Evolutionary conservation across 768 basidiomycete genomes (phyloP), one percentile per base, ranked within the genome.

Genomic region (Arthromyces matolae): DNA sequence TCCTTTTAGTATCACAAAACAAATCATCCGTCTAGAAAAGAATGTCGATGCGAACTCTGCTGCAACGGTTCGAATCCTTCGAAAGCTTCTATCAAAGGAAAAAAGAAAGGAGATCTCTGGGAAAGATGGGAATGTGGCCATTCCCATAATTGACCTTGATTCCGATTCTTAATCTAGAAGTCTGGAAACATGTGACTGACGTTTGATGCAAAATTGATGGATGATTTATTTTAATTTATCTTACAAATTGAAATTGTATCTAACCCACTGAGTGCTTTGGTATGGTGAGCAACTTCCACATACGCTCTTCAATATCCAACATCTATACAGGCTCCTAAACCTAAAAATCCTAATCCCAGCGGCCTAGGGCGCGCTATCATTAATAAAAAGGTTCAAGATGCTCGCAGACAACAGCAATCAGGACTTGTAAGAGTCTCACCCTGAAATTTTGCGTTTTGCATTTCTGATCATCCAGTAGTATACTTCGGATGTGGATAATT

Each of bases 341-440:
- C 73, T 33, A 78, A 72, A 63, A 78, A 83, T 57, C 73, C 61
- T 14, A 89, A 89, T 63, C 73, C 84, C 0, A 86, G 84, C 53
- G 96, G 96, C 12, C 76, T 99, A 22, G 96, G 96, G 27, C 79
- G 91, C 51, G 94, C 96, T 22, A 92, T 99, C 62, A 96, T 97
- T 63, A 98, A 99, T 60, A 83, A 82, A 55, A 84, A 87, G 68
- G 79, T 79, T 14, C 89, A 89, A 63, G 89, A 90, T 71, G 84
- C 86, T 24, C 75, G 75, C 33, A 70, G 65, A 55, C 68, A 68
- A 49, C 72, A 80, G 45, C 79, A 80, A 58, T 81, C 88, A 14
- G 81, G 81, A 44, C 70, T 91, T 51, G 89, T 90, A 60, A 53
- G n/a, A n/a, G 84, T 48, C 23, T 13, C 40, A 22, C 10, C 43